Percentiles rank a stretch among this genome's conserved stretches.
Conservation (phyloP, 306 rosid genomes). For the Crotalaria pallida region DNA sequence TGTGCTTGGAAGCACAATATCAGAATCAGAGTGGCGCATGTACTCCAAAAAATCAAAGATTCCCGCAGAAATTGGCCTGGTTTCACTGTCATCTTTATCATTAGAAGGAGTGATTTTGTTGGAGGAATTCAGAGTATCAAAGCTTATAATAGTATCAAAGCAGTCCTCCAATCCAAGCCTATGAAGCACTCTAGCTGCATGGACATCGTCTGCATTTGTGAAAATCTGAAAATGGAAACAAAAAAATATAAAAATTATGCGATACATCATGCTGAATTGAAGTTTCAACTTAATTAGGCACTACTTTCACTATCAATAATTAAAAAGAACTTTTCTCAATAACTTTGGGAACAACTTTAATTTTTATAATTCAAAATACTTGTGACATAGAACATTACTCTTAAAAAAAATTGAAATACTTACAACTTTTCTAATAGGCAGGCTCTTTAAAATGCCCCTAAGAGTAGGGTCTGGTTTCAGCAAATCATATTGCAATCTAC, state of each 20-base stretch:
- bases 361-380: no score
- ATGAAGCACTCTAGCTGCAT: slow-evolving; percentile 50
- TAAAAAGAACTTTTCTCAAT: no score
- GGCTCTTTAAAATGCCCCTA: slow-evolving; percentile 60
- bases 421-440: slow-evolving; percentile 77
- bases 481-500: slow-evolving; percentile 67
- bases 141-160: slow-evolving; percentile 67
- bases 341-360: no score
- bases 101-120: background rate
- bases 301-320: background rate
- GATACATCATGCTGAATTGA: background rate
- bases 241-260: background rate
- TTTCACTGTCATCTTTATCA: slow-evolving; percentile 25
- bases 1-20: slow-evolving; percentile 39
- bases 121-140: slow-evolving; percentile 72
- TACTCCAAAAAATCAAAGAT: slow-evolving; percentile 30
- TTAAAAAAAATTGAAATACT: slow-evolving; percentile 6
- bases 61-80: background rate
- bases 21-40: slow-evolving; percentile 29
- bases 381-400: no score
- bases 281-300: background rate
- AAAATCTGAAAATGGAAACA: slow-evolving; percentile 45
- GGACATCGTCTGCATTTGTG: slow-evolving; percentile 59
- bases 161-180: slow-evolving; percentile 89
- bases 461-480: slow-evolving; percentile 72